phyloP scores from a whole-genome alignment of 192 early-diverging fungal genomes.

The Coemansia sp. region DNA sequence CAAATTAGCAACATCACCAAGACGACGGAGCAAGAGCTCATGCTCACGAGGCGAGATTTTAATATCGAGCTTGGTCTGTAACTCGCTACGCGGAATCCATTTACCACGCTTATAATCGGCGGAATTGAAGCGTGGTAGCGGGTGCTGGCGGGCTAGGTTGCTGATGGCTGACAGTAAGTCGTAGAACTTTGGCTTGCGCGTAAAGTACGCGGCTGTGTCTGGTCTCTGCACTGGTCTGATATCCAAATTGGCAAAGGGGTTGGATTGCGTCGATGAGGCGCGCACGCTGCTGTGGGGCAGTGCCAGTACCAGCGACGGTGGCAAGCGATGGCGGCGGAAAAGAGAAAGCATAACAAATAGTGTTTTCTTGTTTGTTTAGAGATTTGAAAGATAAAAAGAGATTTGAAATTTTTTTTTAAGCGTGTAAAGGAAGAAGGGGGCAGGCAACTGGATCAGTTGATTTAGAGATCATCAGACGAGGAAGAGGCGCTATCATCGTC shows the following conservation, averaged over 20 bases:
- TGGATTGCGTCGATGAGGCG: too few relatives aligned
- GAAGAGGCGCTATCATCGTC: not conserved
- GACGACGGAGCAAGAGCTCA: constrained; percentile 3
- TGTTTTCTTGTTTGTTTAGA: too few relatives aligned
- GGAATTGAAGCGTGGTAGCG: constrained; percentile 4
- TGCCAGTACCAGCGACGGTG: too few relatives aligned
- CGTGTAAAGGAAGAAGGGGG: too few relatives aligned
- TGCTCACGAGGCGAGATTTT: constrained; percentile 38
- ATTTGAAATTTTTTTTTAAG: too few relatives aligned
- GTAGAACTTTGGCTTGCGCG: constrained; percentile 80
- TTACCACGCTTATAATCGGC: constrained; percentile 1
- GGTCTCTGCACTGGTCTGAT: constrained; percentile 59
- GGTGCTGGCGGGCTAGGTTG: constrained; percentile 33
- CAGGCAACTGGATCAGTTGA: too few relatives aligned
- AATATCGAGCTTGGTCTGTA: constrained; percentile 20
- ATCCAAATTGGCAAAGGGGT: constrained; percentile 27
- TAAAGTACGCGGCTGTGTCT: constrained; percentile 83
- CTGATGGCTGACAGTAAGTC: constrained; percentile 73
- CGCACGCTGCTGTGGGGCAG: too few relatives aligned
- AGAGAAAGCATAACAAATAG: not conserved
- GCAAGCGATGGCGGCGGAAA: not conserved
- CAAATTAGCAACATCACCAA: constrained; percentile 21
- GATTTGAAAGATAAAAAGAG: too few relatives aligned
- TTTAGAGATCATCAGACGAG: constrained; percentile 2
- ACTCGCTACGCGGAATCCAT: constrained; percentile 12